Conservation (phyloP, 202 grass and related monocot genomes). For the Bolboschoenoplectus hybrid region DNA sequence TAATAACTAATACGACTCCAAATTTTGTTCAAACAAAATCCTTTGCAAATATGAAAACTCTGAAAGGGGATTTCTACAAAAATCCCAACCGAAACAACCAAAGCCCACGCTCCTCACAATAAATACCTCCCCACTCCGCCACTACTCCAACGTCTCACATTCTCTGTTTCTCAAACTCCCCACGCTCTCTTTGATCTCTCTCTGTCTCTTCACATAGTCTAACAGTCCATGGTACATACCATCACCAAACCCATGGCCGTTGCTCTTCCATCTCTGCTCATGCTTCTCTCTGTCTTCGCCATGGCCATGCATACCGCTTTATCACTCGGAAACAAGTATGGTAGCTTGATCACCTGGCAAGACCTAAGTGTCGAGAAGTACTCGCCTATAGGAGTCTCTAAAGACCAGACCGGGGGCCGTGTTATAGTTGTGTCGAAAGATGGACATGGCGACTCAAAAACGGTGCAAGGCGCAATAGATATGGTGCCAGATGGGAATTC, state of each 20-base stretch:
- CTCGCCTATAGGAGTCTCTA: neutral
- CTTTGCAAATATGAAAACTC: slow-evolving; percentile 4
- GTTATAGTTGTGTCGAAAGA: slow-evolving; percentile 76
- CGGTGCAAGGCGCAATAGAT: slow-evolving; percentile 89
- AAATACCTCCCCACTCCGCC: slow-evolving; percentile 69
- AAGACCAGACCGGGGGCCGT: neutral
- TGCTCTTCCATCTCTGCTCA: neutral
- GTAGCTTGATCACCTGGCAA: slow-evolving; percentile 71
- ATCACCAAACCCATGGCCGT: neutral
- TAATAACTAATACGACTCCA: neutral
- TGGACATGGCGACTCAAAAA: slow-evolving; percentile 65
- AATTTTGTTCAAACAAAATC: neutral
- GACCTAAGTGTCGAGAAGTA: slow-evolving; percentile 51
- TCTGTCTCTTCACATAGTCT: slow-evolving; percentile 7
- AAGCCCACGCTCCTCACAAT: slow-evolving; percentile 57
- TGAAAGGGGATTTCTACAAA: slow-evolving; percentile 1
- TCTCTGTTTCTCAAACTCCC: slow-evolving; percentile 28
- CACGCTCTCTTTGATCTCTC: slow-evolving; percentile 37
- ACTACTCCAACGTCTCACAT: slow-evolving; percentile 71
- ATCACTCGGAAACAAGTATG: neutral
- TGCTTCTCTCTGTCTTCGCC: slow-evolving; percentile 26
- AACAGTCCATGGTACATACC: neutral
- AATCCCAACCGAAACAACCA: slow-evolving; percentile 27
- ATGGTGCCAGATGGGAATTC: slow-evolving; percentile 76
- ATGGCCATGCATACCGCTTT: neutral